Conservation (phyloP, 2,329 filamentous ascomycete species). For the Fusarium dimerum region DNA sequence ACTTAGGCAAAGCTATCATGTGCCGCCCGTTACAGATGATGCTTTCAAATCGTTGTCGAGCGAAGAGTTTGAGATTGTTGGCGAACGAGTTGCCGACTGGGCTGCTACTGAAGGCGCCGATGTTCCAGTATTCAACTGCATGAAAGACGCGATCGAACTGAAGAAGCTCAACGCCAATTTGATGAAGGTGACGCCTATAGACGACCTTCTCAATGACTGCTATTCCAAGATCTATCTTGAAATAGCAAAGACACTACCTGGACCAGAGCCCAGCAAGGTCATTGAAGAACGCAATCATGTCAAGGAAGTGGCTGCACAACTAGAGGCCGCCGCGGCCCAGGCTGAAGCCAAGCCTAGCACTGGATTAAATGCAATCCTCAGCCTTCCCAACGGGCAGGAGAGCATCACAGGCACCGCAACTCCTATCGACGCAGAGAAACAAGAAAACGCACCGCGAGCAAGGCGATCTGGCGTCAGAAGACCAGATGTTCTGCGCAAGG, state of each 20-base stretch:
- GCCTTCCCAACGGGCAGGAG: slow-evolving; percentile 43
- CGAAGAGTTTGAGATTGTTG: slow-evolving; percentile 60
- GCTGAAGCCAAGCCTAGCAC: slow-evolving; percentile 37
- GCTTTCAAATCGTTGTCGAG: slow-evolving; percentile 54
- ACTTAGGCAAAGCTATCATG: slow-evolving; percentile 49
- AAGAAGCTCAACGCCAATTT: slow-evolving; percentile 80
- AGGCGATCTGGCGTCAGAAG: slow-evolving; percentile 50
- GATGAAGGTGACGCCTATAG: slow-evolving; percentile 82
- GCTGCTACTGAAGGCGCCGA: slow-evolving; percentile 41
- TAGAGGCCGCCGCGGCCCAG: slow-evolving; percentile 33
- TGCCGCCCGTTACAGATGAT: slow-evolving; percentile 51
- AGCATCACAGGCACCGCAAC: slow-evolving; percentile 35
- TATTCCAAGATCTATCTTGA: slow-evolving; percentile 77
- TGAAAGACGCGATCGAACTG: slow-evolving; percentile 60
- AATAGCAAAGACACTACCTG: slow-evolving; percentile 61
- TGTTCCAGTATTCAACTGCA: slow-evolving; percentile 50
- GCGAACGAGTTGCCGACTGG: slow-evolving; percentile 58
- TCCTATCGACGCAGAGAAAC: slow-evolving; percentile 42
- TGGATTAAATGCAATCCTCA: slow-evolving; percentile 45
- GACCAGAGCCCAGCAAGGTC: slow-evolving; percentile 47
- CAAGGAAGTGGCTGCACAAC: slow-evolving; percentile 42
- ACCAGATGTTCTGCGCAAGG: slow-evolving; percentile 61
- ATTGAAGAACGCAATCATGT: slow-evolving; percentile 48
- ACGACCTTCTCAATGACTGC: slow-evolving; percentile 90
- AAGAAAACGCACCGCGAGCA: slow-evolving; percentile 40